Conservation (phyloP, 805 yeast genomes). For the Grigorovia transvaalensis region DNA sequence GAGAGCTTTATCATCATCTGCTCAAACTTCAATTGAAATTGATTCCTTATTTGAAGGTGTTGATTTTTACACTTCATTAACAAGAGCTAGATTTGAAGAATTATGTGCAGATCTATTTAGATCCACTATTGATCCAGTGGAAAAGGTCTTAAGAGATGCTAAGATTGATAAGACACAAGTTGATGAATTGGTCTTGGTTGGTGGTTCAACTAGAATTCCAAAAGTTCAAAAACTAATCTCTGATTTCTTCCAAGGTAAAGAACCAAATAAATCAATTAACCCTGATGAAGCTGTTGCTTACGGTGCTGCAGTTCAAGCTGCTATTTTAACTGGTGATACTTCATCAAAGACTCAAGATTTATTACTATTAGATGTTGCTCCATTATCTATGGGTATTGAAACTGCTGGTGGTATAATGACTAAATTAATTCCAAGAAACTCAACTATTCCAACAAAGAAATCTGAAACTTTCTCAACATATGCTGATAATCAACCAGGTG, state of each 20-base stretch:
- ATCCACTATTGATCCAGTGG: slow-evolving; percentile 89
- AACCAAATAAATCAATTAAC: slow-evolving; percentile 91
- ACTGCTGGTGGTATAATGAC: slow-evolving; percentile 99
- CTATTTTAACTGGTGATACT: slow-evolving; percentile 90
- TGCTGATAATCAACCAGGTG: slow-evolving; percentile 98
- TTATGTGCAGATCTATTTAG: slow-evolving; percentile 89
- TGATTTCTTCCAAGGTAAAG: slow-evolving; percentile 95
- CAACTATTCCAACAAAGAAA: slow-evolving; percentile 95
- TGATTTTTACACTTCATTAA: slow-evolving; percentile 91
- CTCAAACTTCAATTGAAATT: slow-evolving; percentile 90
- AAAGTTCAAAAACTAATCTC: slow-evolving; percentile 90
- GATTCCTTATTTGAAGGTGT: slow-evolving; percentile 92
- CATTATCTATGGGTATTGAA: slow-evolving; percentile 94
- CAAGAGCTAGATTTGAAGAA: slow-evolving; percentile 97
- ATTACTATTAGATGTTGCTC: slow-evolving; percentile 92
- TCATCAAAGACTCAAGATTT: slow-evolving; percentile 94
- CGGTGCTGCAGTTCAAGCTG: slow-evolving; percentile 99
- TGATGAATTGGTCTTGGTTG: slow-evolving; percentile 88
- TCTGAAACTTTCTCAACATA: slow-evolving; percentile 94
- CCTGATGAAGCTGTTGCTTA: slow-evolving; percentile 99
- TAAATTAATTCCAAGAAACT: slow-evolving; percentile 91
- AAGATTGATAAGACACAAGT: slow-evolving; percentile 83
- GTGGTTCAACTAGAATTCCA: slow-evolving; percentile 98
- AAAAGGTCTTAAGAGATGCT: slow-evolving; percentile 85
- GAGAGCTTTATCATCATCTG: slow-evolving; percentile 93